Evolutionary conservation across 306 rosid species (phyloP).

Genomic region (Lupinus albus): DNA sequence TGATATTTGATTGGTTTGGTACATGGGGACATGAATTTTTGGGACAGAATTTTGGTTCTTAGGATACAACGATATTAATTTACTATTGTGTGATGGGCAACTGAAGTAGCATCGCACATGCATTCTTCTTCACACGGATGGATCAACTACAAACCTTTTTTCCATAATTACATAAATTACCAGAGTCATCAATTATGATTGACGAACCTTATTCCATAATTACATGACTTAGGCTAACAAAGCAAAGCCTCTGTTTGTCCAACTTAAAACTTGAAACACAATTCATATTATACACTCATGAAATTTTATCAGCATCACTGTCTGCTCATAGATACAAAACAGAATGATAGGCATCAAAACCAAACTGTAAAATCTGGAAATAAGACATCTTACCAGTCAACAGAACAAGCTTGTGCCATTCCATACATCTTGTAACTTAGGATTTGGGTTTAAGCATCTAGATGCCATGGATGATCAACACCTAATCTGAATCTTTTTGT

Average conservation of each 20-base stretch:
- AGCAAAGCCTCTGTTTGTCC: constrained; percentile 2
- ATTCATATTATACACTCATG: constrained; percentile 30
- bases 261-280: constrained; percentile 25
- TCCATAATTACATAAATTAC: constrained; percentile 22
- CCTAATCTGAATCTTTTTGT: constrained; percentile 28
- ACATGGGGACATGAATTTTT: too few species aligned
- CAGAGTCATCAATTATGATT: background rate
- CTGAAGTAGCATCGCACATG: constrained; percentile 1
- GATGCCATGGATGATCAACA: background rate
- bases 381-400: constrained; percentile 1
- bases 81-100: background rate
- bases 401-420: constrained; percentile 30
- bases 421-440: background rate
- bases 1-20: too few species aligned
- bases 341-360: background rate
- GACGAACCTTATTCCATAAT: constrained; percentile 5
- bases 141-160: background rate
- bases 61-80: background rate
- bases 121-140: background rate
- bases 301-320: constrained; percentile 16
- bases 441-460: constrained; percentile 17
- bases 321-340: constrained; percentile 3
- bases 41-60: too few species aligned
- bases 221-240: constrained; percentile 24
- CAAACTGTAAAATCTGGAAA: too few species aligned